Conservation (phyloP, 805 yeast genomes). For the Priceomyces carsonii region DNA sequence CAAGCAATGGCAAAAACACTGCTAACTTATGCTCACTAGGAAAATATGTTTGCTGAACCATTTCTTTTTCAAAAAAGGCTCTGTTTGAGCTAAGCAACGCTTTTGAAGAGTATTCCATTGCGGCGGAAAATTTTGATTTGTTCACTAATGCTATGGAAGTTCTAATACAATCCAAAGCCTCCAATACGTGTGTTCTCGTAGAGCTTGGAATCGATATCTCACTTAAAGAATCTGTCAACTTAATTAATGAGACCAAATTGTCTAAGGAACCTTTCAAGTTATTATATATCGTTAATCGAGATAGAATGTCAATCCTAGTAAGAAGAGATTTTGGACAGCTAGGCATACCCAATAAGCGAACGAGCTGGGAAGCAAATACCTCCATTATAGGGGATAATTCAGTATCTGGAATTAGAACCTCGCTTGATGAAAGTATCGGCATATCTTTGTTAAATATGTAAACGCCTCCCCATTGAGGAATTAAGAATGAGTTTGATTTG, state of each 20-base stretch:
- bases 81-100: constrained; percentile 62
- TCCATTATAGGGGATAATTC: constrained; percentile 62
- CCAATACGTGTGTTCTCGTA: constrained; percentile 58
- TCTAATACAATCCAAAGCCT: constrained; percentile 47
- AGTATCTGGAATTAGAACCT: constrained; percentile 30
- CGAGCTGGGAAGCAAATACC: constrained; percentile 71
- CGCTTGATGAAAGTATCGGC: constrained; percentile 9
- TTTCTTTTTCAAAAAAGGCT: constrained; percentile 91
- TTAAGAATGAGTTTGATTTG: constrained; percentile 59
- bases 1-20: constrained; percentile 85
- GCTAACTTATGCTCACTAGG: constrained; percentile 97
- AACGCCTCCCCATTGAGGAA: constrained; percentile 93
- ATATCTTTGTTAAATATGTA: constrained; percentile 44
- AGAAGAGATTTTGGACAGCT: constrained; percentile 54
- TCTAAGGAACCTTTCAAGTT: constrained; percentile 64
- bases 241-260: constrained; percentile 71
- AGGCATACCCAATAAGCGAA: constrained; percentile 72
- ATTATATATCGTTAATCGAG: constrained; percentile 56
- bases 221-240: constrained; percentile 65
- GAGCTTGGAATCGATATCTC: constrained; percentile 82
- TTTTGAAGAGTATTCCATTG: constrained; percentile 43
- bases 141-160: constrained; percentile 32
- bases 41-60: constrained; percentile 93
- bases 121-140: constrained; percentile 24
- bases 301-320: constrained; percentile 65